A percentile compares a stretch with the other conserved stretches of the same genome.
phyloP scores from a whole-genome alignment of 2,329 filamentous ascomycete genomes.

The Claviceps humidiphila region DNA sequence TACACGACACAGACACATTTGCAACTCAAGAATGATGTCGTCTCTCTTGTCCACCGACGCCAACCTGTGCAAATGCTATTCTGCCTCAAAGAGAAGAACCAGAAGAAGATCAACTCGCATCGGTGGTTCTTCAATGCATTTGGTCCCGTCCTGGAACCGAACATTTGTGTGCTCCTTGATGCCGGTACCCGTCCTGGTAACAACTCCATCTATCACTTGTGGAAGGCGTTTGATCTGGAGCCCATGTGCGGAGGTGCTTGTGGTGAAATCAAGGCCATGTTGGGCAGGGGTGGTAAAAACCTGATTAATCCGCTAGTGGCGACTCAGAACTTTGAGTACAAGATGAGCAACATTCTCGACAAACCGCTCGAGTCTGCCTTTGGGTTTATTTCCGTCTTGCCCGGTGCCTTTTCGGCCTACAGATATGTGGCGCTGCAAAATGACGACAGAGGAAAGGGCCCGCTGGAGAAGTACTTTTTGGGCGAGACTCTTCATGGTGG shows the following conservation, averaged over 20 bases:
- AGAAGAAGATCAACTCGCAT: slow-evolving; percentile 99
- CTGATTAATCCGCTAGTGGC: slow-evolving; percentile 88
- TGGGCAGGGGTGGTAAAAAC: slow-evolving; percentile 71
- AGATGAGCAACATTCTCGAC: slow-evolving; percentile 98
- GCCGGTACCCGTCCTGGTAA: slow-evolving; percentile 89
- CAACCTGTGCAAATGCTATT: slow-evolving; percentile 95
- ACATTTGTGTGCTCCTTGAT: slow-evolving; percentile 92
- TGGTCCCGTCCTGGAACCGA: slow-evolving; percentile 79
- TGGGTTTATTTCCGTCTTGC: slow-evolving; percentile 92
- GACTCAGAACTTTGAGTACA: slow-evolving; percentile 98
- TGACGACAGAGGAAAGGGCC: slow-evolving; percentile 86
- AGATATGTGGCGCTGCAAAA: slow-evolving; percentile 90
- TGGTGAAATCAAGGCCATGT: slow-evolving; percentile 98
- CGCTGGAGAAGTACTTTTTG: slow-evolving; percentile 90
- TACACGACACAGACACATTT: slow-evolving; percentile 81
- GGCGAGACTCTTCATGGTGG: slow-evolving; percentile 93
- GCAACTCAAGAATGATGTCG: slow-evolving; percentile 79
- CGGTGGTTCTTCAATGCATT: slow-evolving; percentile 99
- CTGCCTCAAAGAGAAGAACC: slow-evolving; percentile 98
- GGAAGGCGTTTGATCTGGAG: slow-evolving; percentile 96
- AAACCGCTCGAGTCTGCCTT: slow-evolving; percentile 96
- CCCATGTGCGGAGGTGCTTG: slow-evolving; percentile 96
- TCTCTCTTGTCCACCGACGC: slow-evolving; percentile 69
- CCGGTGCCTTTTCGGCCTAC: slow-evolving; percentile 97
- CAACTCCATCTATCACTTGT: slow-evolving; percentile 92